Evolutionary conservation across 768 basidiomycete species (phyloP).

Genomic region (Mycena filopes): DNA sequence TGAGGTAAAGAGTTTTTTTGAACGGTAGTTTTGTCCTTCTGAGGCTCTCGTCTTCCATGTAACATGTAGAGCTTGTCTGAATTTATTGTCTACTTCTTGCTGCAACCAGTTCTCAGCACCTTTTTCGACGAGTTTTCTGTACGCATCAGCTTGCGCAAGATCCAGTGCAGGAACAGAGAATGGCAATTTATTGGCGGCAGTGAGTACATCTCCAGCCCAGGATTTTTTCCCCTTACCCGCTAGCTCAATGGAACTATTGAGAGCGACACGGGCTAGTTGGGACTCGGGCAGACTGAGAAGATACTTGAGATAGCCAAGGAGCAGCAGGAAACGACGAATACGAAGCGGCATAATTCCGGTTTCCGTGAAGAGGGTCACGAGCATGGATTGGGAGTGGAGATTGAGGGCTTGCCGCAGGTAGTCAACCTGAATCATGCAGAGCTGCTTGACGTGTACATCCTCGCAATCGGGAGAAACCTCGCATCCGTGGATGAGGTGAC

Average conservation of each 20-base stretch:
- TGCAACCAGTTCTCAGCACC: background rate
- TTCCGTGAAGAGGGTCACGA: background rate
- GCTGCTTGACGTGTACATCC: background rate
- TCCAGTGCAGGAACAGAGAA: too few relatives aligned
- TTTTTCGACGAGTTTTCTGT: background rate
- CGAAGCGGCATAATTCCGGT: background rate
- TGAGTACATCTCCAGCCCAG: slow-evolving; percentile 13
- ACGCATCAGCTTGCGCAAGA: background rate
- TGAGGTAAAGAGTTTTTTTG: too few relatives aligned
- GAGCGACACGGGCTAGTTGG: background rate
- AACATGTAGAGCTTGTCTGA: slow-evolving; percentile 20
- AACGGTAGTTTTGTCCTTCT: slow-evolving; percentile 17
- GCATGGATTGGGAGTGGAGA: background rate
- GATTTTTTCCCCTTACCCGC: background rate
- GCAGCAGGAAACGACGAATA: background rate
- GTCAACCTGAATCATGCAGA: background rate
- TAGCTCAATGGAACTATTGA: slow-evolving; percentile 11
- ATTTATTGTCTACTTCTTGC: background rate
- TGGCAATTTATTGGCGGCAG: slow-evolving; percentile 1
- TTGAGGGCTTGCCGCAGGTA: background rate
- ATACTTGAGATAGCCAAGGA: background rate
- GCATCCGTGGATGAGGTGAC: background rate
- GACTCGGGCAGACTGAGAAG: background rate
- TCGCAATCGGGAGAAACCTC: background rate
- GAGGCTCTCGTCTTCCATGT: slow-evolving; percentile 14